Evolutionary conservation across 129 eudicot species (phyloP).

Genomic region (Flaveria brownii): DNA sequence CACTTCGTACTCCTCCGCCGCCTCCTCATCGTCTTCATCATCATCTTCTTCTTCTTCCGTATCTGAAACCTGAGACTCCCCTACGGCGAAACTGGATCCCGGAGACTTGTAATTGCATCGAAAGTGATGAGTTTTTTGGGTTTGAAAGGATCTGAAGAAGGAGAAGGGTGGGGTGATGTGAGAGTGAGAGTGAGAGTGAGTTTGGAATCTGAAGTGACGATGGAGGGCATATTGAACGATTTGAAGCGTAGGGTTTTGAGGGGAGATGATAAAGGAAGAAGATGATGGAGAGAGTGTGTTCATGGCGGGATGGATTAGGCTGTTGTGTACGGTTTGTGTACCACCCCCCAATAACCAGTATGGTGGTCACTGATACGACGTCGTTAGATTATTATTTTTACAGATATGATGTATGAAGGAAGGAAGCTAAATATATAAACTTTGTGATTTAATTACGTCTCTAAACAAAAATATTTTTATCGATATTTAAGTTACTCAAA

Average conservation of each 20-base stretch:
- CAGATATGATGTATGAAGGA: too few species aligned
- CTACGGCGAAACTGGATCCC: conserved; percentile 39
- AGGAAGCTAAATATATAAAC: too few species aligned
- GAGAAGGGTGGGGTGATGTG: conserved; percentile 25
- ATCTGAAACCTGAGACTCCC: conserved; percentile 61
- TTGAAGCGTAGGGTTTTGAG: conserved; percentile 39
- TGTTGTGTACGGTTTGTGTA: conserved; percentile 32
- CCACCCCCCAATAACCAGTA: conserved; percentile 2
- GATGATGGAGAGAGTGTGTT: conserved; percentile 42
- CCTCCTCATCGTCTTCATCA: conserved; percentile 74
- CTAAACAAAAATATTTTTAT: too few species aligned
- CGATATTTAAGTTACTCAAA: too few species aligned
- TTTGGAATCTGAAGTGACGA: conserved; percentile 21
- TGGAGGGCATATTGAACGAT: conserved; percentile 16
- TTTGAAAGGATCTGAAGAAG: conserved; percentile 20
- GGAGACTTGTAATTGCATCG: conserved; percentile 48
- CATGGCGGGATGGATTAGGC: conserved; percentile 90
- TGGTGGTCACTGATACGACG: not conserved
- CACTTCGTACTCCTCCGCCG: conserved; percentile 65
- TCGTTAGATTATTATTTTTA: not conserved
- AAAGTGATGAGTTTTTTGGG: conserved; percentile 17
- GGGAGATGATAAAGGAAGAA: conserved; percentile 34
- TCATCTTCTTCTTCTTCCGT: conserved; percentile 53
- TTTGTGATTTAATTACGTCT: too few species aligned
- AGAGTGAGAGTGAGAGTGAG: conserved; percentile 13